Evolutionary conservation across 2,329 filamentous ascomycete species (phyloP).

Genomic region (Aspergillus pseudoterreus): DNA sequence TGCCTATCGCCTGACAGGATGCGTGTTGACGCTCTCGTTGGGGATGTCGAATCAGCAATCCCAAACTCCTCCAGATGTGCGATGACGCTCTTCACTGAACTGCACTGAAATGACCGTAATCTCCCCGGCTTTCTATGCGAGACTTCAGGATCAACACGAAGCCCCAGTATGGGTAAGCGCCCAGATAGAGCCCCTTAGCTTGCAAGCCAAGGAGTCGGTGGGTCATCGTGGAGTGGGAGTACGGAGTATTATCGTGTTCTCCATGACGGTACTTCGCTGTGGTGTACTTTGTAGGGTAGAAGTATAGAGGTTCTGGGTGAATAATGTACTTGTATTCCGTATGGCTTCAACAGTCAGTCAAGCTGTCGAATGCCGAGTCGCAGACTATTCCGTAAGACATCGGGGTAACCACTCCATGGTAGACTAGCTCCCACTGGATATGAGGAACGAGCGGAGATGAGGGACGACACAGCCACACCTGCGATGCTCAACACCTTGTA

Average conservation of each 20-base stretch:
- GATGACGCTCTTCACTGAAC: neutral
- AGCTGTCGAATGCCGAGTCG: no score
- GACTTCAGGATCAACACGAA: neutral
- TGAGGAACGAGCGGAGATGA: neutral
- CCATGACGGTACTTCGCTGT: no score
- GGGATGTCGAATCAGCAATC: neutral
- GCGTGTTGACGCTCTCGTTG: neutral
- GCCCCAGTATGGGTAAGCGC: neutral
- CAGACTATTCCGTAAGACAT: no score
- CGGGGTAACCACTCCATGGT: no score
- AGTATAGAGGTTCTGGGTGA: no score
- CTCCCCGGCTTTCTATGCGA: neutral
- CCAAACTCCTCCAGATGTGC: neutral
- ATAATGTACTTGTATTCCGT: no score
- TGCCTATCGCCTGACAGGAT: neutral
- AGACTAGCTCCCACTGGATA: no score
- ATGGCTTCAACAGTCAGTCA: no score
- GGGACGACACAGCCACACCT: neutral
- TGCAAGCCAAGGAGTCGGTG: neutral
- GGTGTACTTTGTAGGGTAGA: no score
- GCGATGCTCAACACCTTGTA: neutral
- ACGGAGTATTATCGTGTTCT: no score
- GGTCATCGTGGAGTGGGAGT: neutral
- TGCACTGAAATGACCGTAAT: neutral
- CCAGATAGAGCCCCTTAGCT: neutral